These are phyloP conservation scores for Posidonia oceanica DNA, from an alignment of 116 monocot genomes.

Conservation along the genomic window DNA sequence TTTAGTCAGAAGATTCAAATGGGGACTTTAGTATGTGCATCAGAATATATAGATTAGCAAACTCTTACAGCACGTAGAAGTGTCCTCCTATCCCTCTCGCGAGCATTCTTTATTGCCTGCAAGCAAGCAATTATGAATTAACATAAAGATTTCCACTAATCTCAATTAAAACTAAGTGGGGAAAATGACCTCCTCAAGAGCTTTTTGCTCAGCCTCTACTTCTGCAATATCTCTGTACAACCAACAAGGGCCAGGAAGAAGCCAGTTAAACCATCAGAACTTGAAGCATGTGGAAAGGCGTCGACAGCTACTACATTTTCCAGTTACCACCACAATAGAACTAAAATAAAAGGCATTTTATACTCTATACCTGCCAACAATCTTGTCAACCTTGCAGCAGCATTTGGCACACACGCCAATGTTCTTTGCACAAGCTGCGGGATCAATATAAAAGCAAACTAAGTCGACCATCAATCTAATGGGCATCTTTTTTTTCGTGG, in stretches of 20 bases:
- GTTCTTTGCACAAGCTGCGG: conserved; percentile 43
- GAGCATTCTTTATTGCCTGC: conserved; percentile 79
- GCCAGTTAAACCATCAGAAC: neutral
- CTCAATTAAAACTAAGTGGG: neutral
- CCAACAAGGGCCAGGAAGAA: neutral
- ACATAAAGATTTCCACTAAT: neutral
- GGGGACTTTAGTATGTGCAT: neutral
- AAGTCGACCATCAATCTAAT: neutral
- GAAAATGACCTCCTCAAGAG: conserved; percentile 52
- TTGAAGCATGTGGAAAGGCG: neutral
- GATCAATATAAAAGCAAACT: neutral
- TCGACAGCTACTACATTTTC: neutral
- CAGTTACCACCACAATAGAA: neutral
- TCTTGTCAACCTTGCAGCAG: conserved; percentile 37
- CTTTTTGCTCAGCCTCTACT: conserved; percentile 55
- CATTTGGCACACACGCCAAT: conserved; percentile 77
- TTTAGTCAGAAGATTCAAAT: neutral
- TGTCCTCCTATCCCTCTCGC: conserved; percentile 83
- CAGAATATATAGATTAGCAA: neutral
- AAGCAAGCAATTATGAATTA: neutral
- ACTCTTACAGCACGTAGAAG: conserved; percentile 64
- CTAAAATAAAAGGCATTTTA: too few relatives aligned
- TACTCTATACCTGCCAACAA: conserved; percentile 54
- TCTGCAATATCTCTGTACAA: conserved; percentile 53
- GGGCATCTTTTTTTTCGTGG: neutral